A percentile compares a stretch with the other conserved stretches of the same genome.
These are phyloP conservation scores for Chloroidium sp. DNA, from an alignment of 163 green algal species.

Conservation along the genomic window DNA sequence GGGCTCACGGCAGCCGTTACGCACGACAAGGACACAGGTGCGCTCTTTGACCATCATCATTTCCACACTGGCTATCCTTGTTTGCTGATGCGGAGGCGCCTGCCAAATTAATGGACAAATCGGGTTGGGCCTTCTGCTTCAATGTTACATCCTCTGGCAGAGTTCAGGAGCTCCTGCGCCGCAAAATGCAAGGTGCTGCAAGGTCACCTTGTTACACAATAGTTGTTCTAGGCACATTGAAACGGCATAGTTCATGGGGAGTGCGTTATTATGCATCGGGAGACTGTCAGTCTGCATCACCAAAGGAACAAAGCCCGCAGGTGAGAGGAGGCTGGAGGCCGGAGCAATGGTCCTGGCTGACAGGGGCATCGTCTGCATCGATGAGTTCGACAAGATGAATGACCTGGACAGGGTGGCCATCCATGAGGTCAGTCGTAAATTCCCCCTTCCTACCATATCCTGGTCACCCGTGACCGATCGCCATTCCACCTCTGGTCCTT, in stretches of 20 bases:
- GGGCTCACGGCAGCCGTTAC: constrained; percentile 96
- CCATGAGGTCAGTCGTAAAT: constrained; percentile 61
- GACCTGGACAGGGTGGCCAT: constrained; percentile 95
- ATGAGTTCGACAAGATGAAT: constrained; percentile 99
- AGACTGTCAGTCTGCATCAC: too few species aligned
- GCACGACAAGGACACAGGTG: constrained; percentile 82
- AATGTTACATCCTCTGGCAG: too few species aligned
- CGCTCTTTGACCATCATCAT: neutral
- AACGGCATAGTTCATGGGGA: too few species aligned
- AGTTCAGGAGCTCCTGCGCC: too few species aligned
- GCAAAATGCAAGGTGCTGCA: too few species aligned
- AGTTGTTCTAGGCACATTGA: too few species aligned
- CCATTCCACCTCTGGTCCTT: too few species aligned
- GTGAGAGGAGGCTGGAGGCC: constrained; percentile 92
- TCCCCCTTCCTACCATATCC: neutral
- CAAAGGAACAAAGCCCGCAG: constrained; percentile 22
- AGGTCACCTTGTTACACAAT: too few species aligned
- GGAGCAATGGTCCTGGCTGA: constrained; percentile 98
- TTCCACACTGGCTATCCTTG: neutral
- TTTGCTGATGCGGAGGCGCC: neutral
- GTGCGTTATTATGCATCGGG: too few species aligned
- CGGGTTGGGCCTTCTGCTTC: too few species aligned
- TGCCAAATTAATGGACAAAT: neutral
- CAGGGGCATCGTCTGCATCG: constrained; percentile 96
- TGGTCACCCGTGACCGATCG: too few species aligned